phyloP scores from a whole-genome alignment of 768 basidiomycete species.

The Baorangia bicolor region DNA sequence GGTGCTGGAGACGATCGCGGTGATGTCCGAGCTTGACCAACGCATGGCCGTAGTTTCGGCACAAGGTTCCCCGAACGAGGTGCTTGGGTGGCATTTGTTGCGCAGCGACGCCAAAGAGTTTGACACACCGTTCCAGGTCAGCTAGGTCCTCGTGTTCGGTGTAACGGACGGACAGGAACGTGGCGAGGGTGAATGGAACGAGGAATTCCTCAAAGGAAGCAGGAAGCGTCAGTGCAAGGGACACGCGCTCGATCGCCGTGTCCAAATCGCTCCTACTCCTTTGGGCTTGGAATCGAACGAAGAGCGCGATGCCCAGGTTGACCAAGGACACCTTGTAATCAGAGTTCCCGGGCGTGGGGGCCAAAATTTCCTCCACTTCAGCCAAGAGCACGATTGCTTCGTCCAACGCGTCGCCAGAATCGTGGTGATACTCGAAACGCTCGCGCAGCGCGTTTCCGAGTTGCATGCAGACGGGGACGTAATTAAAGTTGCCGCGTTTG shows the following conservation, averaged over 20 bases:
- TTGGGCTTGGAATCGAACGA: conserved; percentile 16
- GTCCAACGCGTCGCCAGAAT: conserved; percentile 18
- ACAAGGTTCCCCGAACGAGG: not conserved
- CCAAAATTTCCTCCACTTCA: conserved; percentile 16
- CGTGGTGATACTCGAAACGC: conserved; percentile 7
- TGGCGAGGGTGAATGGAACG: conserved; percentile 5
- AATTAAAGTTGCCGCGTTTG: conserved; percentile 6
- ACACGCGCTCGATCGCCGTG: conserved; percentile 11
- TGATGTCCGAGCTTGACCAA: conserved; percentile 4
- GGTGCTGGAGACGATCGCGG: conserved; percentile 1
- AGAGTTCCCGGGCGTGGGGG: not conserved
- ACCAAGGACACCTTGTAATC: conserved; percentile 6
- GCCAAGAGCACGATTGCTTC: conserved; percentile 23
- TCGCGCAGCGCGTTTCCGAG: conserved; percentile 16
- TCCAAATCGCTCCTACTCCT: conserved; percentile 13
- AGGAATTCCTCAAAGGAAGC: conserved; percentile 3
- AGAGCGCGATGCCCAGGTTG: conserved; percentile 13
- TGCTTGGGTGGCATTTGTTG: conserved; percentile 17
- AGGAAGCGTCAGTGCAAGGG: conserved; percentile 12
- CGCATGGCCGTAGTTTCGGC: conserved; percentile 10
- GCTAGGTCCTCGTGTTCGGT: not conserved
- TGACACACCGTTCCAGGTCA: conserved; percentile 18
- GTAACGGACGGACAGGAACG: conserved; percentile 13
- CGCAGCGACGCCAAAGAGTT: conserved; percentile 8
- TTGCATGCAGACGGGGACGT: conserved; percentile 10